Evolutionary conservation across 495 filamentous ascomycete genomes (phyloP).

Genomic region (Penicillium chermesinum): DNA sequence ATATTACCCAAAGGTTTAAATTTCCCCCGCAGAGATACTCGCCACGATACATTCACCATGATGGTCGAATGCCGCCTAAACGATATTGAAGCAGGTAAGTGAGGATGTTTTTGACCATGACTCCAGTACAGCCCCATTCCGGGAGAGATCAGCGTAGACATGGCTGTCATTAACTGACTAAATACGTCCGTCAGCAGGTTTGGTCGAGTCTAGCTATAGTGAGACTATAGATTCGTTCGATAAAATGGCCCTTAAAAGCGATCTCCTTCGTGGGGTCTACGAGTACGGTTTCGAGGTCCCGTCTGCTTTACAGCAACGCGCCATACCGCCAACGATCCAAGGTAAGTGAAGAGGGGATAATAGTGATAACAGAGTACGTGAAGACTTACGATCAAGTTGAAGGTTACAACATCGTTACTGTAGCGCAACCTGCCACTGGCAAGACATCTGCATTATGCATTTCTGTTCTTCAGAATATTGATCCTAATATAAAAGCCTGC

Average conservation of each 20-base stretch:
- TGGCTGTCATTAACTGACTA: too few species aligned
- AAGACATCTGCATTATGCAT: slow-evolving; percentile 99
- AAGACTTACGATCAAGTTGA: slow-evolving; percentile 15
- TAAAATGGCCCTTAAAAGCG: slow-evolving; percentile 90
- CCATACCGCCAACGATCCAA: slow-evolving; percentile 99
- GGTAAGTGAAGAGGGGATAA: slow-evolving; percentile 54
- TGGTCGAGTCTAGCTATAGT: slow-evolving; percentile 99
- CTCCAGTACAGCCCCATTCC: too few species aligned
- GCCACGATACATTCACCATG: too few species aligned
- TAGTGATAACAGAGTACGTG: slow-evolving; percentile 22
- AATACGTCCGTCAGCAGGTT: too few species aligned
- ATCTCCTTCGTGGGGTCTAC: slow-evolving; percentile 97
- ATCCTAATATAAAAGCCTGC: slow-evolving; percentile 85
- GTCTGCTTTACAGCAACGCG: slow-evolving; percentile 98
- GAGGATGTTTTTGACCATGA: too few species aligned
- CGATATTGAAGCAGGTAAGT: too few species aligned
- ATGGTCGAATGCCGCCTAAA: too few species aligned
- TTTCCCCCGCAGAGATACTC: too few species aligned
- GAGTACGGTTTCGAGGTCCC: slow-evolving; percentile 99
- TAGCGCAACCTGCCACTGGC: slow-evolving; percentile 98
- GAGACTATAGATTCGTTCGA: slow-evolving; percentile 99
- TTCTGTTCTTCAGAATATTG: slow-evolving; percentile 95
- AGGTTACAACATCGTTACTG: slow-evolving; percentile 98
- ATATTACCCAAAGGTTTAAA: too few species aligned
- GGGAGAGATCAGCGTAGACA: too few species aligned